Evolutionary conservation across 208 protist species (phyloP).

Genomic region (Leishmania guyanensis): DNA sequence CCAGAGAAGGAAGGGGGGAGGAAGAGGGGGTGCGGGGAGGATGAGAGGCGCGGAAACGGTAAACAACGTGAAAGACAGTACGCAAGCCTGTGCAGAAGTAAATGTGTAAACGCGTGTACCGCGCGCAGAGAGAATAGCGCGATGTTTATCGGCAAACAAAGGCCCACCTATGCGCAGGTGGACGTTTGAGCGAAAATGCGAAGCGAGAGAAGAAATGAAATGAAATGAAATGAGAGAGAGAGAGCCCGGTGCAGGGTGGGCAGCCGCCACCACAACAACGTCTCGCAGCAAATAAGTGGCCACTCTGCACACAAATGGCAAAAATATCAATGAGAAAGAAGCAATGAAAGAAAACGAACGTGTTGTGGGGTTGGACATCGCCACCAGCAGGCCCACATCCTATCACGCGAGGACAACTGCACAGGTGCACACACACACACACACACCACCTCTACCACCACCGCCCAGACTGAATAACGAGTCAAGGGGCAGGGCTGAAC

Average conservation of each 20-base stretch:
- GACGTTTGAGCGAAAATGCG: not conserved
- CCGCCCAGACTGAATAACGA: no score
- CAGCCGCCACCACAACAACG: no score
- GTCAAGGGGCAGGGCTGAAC: no score
- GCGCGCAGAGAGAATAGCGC: not conserved
- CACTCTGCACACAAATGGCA: not conserved
- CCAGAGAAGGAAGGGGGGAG: not conserved
- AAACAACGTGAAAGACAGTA: not conserved
- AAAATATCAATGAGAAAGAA: slow-evolving; percentile 11
- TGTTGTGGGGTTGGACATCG: slow-evolving; percentile 1
- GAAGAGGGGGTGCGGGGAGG: not conserved
- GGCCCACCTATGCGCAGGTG: not conserved
- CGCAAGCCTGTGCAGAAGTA: not conserved
- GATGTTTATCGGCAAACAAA: not conserved
- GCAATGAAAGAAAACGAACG: slow-evolving; percentile 10
- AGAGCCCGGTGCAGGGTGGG: not conserved
- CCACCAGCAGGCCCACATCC: not conserved
- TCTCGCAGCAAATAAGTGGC: not conserved
- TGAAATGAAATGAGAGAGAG: not conserved
- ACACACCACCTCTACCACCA: no score
- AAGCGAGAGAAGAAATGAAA: not conserved
- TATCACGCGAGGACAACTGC: no score
- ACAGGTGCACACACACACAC: no score
- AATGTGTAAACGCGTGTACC: no score
- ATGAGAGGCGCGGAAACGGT: not conserved